Base-by-base conservation (phyloP, 169 alveolate species). In the Plasmodium reichenowi region DNA sequence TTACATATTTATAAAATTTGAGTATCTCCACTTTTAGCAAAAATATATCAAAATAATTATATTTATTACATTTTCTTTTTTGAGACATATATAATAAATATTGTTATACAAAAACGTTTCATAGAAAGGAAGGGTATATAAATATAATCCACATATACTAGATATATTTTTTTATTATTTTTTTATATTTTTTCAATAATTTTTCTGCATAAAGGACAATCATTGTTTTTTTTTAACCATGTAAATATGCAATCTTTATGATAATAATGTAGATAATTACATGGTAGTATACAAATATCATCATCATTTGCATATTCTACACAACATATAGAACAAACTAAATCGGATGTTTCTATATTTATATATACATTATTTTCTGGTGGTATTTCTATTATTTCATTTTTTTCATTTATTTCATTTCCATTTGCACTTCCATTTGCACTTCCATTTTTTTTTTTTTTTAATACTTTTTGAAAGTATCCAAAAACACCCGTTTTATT, bases 181-280 rank as follows among this genome's bases (percentile, higher is more conserved):
- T 10, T 38, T 54, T 74, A 74, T 5, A 88, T 29, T 20, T 92
- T 89, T 29, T 70, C 89, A 20, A 94, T 88, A 74, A 85, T 75
- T 59, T 87, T 66, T 17, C 96, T 85, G 62, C 96, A 94, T 17
- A 94, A 91, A 6, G 96, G 96, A 85, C 96, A 94, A 47, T 89
- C 92, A 60, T 89, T 67, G 63, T 94, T 94, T 63, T 92, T 87
- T 62, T 92, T 83, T 88, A 94, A 70, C 96, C 96, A 94, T 9
- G 88, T 92, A 75, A 72, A 72, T 47, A 94, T 92, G 64, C 96
- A 94, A n/a, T 92, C 95, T 63, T 80, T 78, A 93, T 94, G 96
- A 71, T 87, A 94, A 58, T 91, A 76, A 66, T 94, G 96, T 32
- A 93, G 89, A 38, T 88, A 91, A 66, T 94, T 94, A 54, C 96